phyloP scores from a whole-genome alignment of 1,139 yeast species.

The Geotrichum candidum region DNA sequence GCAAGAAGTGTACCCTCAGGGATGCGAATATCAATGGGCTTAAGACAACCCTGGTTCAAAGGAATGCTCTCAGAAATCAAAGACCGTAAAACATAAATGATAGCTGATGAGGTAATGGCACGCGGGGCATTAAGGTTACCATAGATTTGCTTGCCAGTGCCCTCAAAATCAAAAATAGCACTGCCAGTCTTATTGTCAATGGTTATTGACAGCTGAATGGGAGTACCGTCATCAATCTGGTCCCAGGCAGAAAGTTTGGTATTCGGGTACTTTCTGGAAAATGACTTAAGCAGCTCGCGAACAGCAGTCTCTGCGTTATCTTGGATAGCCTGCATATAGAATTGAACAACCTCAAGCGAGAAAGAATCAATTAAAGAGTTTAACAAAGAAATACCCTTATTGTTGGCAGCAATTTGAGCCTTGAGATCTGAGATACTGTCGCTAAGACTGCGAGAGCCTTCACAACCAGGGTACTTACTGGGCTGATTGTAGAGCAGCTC shows the following conservation, averaged over 20 bases:
- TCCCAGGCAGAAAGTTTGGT: constrained; percentile 42
- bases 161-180: constrained; percentile 52
- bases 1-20: constrained; percentile 64
- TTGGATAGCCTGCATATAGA: constrained; percentile 57
- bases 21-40: constrained; percentile 59
- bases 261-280: constrained; percentile 31
- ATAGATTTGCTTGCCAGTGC: constrained; percentile 55
- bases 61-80: constrained; percentile 76
- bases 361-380: constrained; percentile 46
- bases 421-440: constrained; percentile 60
- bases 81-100: constrained; percentile 68
- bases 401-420: constrained; percentile 65
- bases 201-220: constrained; percentile 42
- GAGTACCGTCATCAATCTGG: constrained; percentile 58
- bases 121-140: constrained; percentile 61
- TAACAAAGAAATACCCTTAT: constrained; percentile 52
- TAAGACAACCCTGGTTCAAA: constrained; percentile 75
- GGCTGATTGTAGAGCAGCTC: constrained; percentile 49
- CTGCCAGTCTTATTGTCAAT: constrained; percentile 43
- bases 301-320: constrained; percentile 56
- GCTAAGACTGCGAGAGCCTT: constrained; percentile 53
- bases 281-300: constrained; percentile 39
- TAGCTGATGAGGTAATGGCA: constrained; percentile 77
- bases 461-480: constrained; percentile 48
- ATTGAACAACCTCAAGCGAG: constrained; percentile 46